Percentiles rank a stretch among this genome's conserved stretches.
phyloP scores from a whole-genome alignment of 2,329 filamentous ascomycete species.

The Colletotrichum sp. region DNA sequence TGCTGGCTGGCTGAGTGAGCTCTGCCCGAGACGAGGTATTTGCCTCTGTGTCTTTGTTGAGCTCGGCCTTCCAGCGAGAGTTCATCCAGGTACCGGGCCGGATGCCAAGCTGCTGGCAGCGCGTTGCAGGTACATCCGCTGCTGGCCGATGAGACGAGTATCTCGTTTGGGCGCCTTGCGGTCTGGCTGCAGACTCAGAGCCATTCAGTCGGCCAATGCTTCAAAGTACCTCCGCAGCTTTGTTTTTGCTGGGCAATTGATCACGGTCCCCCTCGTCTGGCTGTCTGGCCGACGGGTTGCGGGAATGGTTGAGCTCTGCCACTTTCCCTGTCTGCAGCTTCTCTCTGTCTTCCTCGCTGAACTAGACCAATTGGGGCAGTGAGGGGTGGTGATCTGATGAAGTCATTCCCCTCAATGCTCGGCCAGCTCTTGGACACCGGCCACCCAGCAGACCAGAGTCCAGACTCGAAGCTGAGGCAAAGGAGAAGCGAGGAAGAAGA shows the following conservation, averaged over 20 bases:
- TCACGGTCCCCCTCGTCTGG: background rate
- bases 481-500: background rate
- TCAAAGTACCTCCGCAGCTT: background rate
- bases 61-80: background rate
- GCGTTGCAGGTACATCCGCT: background rate
- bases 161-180: background rate
- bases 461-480: background rate
- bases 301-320: background rate
- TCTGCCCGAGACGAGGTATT: background rate
- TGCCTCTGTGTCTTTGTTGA: background rate
- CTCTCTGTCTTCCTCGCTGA: background rate
- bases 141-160: background rate
- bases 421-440: background rate
- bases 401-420: slow-evolving; percentile 5
- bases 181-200: background rate
- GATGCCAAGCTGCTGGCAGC: background rate
- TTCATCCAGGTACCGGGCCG: slow-evolving; percentile 3
- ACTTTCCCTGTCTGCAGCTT: background rate
- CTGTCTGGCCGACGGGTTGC: background rate
- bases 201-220: background rate
- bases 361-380: background rate
- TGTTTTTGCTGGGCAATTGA: background rate
- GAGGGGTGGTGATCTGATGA: background rate
- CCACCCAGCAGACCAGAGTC: background rate
- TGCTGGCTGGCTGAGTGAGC: background rate